A percentile compares a stretch with the other conserved stretches of the same genome.
Conservation (phyloP, 2,329 filamentous ascomycete species). For the Venturia effusa region DNA sequence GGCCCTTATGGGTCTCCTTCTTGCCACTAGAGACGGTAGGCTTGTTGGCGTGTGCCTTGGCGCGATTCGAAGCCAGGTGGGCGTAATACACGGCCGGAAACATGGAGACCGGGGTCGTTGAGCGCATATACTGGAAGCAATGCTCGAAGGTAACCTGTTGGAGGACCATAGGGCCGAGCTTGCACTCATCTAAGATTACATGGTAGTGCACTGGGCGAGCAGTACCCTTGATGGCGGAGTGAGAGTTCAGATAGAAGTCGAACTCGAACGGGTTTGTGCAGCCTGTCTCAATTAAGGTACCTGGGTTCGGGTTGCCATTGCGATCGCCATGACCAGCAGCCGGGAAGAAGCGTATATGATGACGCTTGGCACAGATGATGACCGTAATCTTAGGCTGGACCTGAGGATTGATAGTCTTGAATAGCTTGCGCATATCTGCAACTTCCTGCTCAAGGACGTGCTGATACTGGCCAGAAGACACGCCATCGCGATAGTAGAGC, state of each 20-base stretch:
- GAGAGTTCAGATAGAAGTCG: slow-evolving; percentile 68
- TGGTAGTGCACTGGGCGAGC: slow-evolving; percentile 88
- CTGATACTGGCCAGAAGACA: slow-evolving; percentile 75
- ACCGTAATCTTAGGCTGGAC: slow-evolving; percentile 53
- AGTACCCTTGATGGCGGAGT: slow-evolving; percentile 84
- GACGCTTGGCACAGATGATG: slow-evolving; percentile 82
- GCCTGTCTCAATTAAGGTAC: slow-evolving; percentile 77
- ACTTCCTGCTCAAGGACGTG: slow-evolving; percentile 76
- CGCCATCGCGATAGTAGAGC: slow-evolving; percentile 89
- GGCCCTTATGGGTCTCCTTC: slow-evolving; percentile 12
- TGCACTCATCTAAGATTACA: slow-evolving; percentile 72
- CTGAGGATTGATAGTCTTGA: slow-evolving; percentile 18
- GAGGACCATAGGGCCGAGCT: slow-evolving; percentile 55
- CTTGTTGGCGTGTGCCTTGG: slow-evolving; percentile 58
- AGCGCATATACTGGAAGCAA: slow-evolving; percentile 85
- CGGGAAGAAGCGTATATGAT: slow-evolving; percentile 90
- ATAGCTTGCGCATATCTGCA: slow-evolving; percentile 40
- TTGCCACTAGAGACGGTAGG: slow-evolving; percentile 14
- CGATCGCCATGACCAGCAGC: slow-evolving; percentile 48
- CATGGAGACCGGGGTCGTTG: slow-evolving; percentile 82
- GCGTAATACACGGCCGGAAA: slow-evolving; percentile 92
- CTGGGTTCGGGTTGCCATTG: slow-evolving; percentile 74
- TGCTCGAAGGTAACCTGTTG: slow-evolving; percentile 91
- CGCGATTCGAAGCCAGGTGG: slow-evolving; percentile 75
- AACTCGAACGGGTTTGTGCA: slow-evolving; percentile 87